Percentiles rank a stretch among this genome's conserved stretches.
These are phyloP conservation scores for Aspergillus sergii DNA, from an alignment of 2,329 filamentous ascomycete species.

Conservation along the genomic window DNA sequence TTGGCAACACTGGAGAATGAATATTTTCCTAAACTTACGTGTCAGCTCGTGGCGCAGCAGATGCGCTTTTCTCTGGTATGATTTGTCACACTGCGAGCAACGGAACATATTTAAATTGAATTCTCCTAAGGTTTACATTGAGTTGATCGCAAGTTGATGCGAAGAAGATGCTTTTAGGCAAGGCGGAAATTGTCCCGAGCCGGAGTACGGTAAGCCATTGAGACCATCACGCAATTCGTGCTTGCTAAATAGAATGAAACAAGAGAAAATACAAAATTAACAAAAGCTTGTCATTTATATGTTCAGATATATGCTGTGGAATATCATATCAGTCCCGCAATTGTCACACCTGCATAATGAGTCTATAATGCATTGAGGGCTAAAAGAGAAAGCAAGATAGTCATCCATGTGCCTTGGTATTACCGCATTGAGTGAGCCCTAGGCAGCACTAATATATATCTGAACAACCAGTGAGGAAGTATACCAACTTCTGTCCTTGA, in stretches of 20 bases:
- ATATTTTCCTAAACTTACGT: constrained; percentile 19
- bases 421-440: no score
- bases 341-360: no score
- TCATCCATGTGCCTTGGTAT: no score
- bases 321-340: no score
- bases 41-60: constrained; percentile 31
- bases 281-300: neutral
- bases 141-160: neutral
- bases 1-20: neutral
- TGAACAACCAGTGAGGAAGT: no score
- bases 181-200: neutral
- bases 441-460: no score
- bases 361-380: no score
- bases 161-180: neutral
- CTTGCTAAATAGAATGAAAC: neutral
- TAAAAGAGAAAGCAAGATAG: no score
- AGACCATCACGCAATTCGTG: neutral
- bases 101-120: constrained; percentile 26
- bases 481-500: no score
- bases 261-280: neutral
- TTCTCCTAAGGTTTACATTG: neutral
- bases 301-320: no score
- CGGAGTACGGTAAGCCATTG: neutral
- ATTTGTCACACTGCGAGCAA: constrained; percentile 32
- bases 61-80: constrained; percentile 33